phyloP scores from a whole-genome alignment of 2,329 filamentous ascomycete species.

The Ophiostoma triangulosporum region DNA sequence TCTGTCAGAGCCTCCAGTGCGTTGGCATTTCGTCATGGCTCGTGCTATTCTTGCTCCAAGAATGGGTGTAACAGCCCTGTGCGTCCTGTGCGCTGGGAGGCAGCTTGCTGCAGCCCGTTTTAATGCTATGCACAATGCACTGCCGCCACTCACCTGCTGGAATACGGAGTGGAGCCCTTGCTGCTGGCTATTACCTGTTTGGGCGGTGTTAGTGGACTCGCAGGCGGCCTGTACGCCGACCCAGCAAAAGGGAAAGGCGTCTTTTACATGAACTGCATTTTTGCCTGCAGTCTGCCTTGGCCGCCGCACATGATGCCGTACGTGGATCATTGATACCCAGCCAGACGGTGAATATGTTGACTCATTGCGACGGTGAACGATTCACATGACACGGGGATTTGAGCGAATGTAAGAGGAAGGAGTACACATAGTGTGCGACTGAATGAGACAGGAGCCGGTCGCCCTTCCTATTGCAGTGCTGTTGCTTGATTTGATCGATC shows the following conservation, averaged over 20 bases:
- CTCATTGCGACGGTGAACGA: background rate
- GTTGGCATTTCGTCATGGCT: too few species aligned
- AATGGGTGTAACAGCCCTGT: too few species aligned
- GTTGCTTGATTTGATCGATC: background rate
- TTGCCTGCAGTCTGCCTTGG: slow-evolving; percentile 9
- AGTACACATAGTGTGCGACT: background rate
- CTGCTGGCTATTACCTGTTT: slow-evolving; percentile 3
- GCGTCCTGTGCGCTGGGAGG: too few species aligned
- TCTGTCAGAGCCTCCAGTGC: too few species aligned
- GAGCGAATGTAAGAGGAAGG: background rate
- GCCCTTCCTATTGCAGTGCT: background rate
- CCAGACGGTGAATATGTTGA: background rate
- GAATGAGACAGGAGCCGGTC: background rate
- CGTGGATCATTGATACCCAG: background rate
- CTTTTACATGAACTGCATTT: background rate
- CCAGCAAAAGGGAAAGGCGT: background rate
- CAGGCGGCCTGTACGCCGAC: background rate
- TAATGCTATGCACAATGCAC: background rate
- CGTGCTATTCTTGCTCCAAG: too few species aligned
- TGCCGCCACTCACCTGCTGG: slow-evolving; percentile 1
- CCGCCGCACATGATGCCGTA: slow-evolving; percentile 5
- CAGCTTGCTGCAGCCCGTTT: background rate
- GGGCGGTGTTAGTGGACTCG: slow-evolving; percentile 2
- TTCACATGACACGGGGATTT: background rate
- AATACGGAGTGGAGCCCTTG: background rate